Evolutionary conservation across 306 rosid genomes (phyloP).

Genomic region (Cajanus cajan): DNA sequence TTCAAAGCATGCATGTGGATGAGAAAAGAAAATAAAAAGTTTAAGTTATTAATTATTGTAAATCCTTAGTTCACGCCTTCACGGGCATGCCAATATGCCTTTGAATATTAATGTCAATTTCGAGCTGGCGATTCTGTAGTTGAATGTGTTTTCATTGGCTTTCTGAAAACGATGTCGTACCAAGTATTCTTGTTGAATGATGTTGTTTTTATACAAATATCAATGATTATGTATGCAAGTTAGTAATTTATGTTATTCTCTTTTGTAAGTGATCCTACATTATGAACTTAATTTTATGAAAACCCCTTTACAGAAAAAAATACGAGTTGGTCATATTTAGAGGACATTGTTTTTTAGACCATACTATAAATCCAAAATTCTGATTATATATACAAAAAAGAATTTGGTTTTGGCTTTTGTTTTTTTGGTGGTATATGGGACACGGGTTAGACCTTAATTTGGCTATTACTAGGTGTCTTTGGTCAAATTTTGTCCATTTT

Average conservation of each 20-base stretch:
- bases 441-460: not conserved
- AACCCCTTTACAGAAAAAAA: not conserved
- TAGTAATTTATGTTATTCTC: not conserved
- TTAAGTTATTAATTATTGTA: not conserved
- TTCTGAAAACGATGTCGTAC: not conserved
- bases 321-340: not conserved
- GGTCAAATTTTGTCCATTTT: conserved; percentile 5
- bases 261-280: not conserved
- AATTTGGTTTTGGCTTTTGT: not conserved
- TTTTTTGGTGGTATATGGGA: not conserved
- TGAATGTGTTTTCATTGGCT: not conserved
- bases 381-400: not conserved
- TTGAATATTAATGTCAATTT: not conserved
- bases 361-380: not conserved
- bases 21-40: not conserved
- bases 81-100: conserved; percentile 11
- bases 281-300: not conserved
- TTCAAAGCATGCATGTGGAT: conserved; percentile 21
- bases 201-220: not conserved
- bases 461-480: not conserved
- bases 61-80: not conserved
- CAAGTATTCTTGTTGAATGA: no score
- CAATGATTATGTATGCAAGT: not conserved
- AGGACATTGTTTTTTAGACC: not conserved
- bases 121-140: not conserved